These are phyloP conservation scores for Lentinula sp. DNA, from an alignment of 768 basidiomycete species.

Conservation along the genomic window DNA sequence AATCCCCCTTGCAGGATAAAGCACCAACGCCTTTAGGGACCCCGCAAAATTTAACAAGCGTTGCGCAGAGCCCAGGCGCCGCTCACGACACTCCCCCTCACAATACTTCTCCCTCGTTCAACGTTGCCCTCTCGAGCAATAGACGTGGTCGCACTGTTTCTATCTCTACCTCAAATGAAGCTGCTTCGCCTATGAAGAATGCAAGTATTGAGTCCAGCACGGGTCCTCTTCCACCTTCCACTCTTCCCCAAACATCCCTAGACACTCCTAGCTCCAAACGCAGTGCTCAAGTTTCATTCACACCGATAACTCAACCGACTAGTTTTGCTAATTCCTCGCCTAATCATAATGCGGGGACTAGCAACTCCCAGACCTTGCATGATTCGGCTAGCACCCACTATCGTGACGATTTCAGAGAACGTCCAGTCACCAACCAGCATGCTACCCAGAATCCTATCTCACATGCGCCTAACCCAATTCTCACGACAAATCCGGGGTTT, in stretches of 20 bases:
- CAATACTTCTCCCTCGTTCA: conserved; percentile 3
- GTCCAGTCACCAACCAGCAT: neutral
- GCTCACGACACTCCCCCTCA: neutral
- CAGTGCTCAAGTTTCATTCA: neutral
- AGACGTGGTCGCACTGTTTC: conserved; percentile 2
- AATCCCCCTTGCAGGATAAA: neutral
- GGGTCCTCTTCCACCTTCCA: neutral
- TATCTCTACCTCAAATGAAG: conserved; percentile 4
- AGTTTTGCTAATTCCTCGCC: neutral
- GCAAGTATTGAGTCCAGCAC: neutral
- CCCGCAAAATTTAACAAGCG: neutral
- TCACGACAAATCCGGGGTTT: neutral
- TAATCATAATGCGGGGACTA: neutral
- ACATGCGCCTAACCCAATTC: neutral
- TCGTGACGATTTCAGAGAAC: neutral
- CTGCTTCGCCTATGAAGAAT: neutral
- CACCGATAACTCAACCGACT: neutral
- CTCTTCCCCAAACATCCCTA: neutral
- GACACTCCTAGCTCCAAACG: conserved; percentile 5
- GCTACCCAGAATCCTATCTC: neutral
- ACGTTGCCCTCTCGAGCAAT: conserved; percentile 3
- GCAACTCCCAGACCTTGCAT: neutral
- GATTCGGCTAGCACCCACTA: neutral
- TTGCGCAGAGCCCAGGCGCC: neutral
- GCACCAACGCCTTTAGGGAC: neutral